Evolutionary conservation across 192 early-diverging fungal genomes (phyloP).

Genomic region (Coemansia sp.): DNA sequence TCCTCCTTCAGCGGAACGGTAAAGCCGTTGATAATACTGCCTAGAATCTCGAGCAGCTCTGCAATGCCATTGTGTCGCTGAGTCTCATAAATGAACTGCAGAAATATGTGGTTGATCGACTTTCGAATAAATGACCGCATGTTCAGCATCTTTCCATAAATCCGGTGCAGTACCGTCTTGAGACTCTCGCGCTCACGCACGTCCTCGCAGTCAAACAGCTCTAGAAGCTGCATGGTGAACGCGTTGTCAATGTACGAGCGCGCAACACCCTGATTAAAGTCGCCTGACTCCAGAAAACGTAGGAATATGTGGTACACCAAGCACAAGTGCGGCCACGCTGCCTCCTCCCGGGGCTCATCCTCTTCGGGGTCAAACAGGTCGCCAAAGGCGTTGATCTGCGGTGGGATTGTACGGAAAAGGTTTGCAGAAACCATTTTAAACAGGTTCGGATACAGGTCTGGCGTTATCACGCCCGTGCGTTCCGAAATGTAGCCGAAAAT

Average conservation of each 20-base stretch:
- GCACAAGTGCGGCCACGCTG: conserved; percentile 97
- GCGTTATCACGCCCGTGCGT: conserved; percentile 84
- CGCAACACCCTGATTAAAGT: conserved; percentile 96
- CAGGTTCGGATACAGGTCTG: conserved; percentile 87
- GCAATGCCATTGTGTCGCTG: conserved; percentile 98
- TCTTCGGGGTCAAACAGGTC: conserved; percentile 99
- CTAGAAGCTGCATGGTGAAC: conserved; percentile 83
- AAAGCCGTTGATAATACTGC: conserved; percentile 99
- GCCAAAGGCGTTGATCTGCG: conserved; percentile 90
- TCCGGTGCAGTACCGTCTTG: conserved; percentile 95
- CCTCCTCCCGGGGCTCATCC: conserved; percentile 96
- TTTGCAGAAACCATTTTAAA: conserved; percentile 95
- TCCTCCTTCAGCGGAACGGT: conserved; percentile 98
- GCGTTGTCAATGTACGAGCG: conserved; percentile 95
- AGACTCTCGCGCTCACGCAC: conserved; percentile 97
- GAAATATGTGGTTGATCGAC: conserved; percentile 98
- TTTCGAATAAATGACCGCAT: conserved; percentile 94
- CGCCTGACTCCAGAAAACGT: conserved; percentile 95
- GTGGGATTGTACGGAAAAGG: conserved; percentile 94
- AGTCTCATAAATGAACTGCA: conserved; percentile 96
- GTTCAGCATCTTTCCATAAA: conserved; percentile 98
- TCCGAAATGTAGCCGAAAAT: conserved; percentile 91
- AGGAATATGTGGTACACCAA: conserved; percentile 99
- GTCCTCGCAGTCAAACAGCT: conserved; percentile 99
- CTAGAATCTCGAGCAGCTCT: conserved; percentile 96